Conservation (phyloP, 768 basidiomycete genomes). For the Boletus huronensis region DNA sequence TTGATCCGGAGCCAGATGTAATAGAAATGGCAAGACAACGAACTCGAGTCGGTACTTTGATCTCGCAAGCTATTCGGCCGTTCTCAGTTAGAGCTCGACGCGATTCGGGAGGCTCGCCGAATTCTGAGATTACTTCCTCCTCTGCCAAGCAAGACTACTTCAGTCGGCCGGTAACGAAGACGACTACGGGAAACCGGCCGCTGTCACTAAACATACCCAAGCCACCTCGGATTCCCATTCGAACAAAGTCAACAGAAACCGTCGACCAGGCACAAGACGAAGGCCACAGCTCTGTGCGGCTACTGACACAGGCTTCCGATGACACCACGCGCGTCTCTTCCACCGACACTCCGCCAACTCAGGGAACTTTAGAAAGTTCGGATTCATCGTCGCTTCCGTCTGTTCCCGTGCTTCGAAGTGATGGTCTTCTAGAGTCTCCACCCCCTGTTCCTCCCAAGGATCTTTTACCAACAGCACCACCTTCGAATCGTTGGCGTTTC, state of each 20-base stretch:
- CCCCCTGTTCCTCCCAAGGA: constrained; percentile 32
- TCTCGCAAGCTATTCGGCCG: constrained; percentile 53
- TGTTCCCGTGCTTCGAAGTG: constrained; percentile 4
- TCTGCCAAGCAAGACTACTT: constrained; percentile 23
- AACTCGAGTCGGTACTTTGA: constrained; percentile 51
- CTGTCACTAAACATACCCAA: constrained; percentile 22
- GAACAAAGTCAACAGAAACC: constrained; percentile 28
- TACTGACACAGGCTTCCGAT: constrained; percentile 9
- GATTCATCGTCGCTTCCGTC: constrained; percentile 15
- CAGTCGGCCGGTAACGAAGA: constrained; percentile 15
- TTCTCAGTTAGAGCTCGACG: constrained; percentile 37
- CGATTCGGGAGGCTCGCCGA: constrained; percentile 35
- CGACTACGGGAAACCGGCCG: constrained; percentile 12
- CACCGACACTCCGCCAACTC: constrained; percentile 1
- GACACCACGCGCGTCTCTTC: constrained; percentile 17
- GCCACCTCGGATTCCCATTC: constrained; percentile 15
- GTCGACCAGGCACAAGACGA: constrained; percentile 14
- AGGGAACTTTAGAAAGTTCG: constrained; percentile 8
- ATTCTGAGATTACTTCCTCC: constrained; percentile 19
- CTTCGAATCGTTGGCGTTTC: constrained; percentile 47
- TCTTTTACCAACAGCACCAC: constrained; percentile 18
- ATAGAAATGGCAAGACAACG: constrained; percentile 33
- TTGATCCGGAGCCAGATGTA: constrained; percentile 39
- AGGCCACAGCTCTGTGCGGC: constrained; percentile 1
- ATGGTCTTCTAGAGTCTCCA: constrained; percentile 21